phyloP scores from a whole-genome alignment of 2,329 filamentous ascomycete species.

The Fusarium falciforme region DNA sequence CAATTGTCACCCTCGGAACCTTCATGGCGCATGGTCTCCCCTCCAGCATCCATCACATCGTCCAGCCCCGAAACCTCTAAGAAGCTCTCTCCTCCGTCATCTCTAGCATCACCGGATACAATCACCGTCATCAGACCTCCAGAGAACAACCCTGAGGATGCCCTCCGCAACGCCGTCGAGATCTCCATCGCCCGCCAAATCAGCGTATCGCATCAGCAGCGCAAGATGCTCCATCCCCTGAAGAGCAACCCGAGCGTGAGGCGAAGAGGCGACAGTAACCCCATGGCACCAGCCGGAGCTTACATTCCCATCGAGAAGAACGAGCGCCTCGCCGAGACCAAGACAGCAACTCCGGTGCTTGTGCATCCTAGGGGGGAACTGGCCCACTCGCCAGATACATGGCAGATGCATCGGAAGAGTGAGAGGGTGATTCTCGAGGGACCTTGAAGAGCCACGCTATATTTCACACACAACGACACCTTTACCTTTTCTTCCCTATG shows the following conservation, averaged over 20 bases:
- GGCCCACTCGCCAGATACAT: constrained; percentile 47
- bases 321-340: constrained; percentile 50
- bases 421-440: constrained; percentile 61
- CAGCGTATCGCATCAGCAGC: constrained; percentile 71
- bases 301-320: constrained; percentile 41
- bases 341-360: constrained; percentile 59
- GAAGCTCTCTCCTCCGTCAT: constrained; percentile 27
- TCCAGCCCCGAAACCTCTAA: constrained; percentile 20
- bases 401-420: constrained; percentile 64
- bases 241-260: constrained; percentile 49
- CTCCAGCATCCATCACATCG: constrained; percentile 50
- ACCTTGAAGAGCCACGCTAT: background rate
- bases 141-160: constrained; percentile 40
- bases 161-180: constrained; percentile 68
- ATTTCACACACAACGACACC: background rate
- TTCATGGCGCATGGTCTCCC: constrained; percentile 61
- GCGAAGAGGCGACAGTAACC: constrained; percentile 30
- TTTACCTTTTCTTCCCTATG: background rate
- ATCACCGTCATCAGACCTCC: constrained; percentile 22
- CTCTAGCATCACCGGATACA: constrained; percentile 41
- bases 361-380: constrained; percentile 51
- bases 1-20: constrained; percentile 55
- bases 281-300: constrained; percentile 3
- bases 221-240: constrained; percentile 68
- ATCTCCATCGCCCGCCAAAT: constrained; percentile 77